phyloP scores from a whole-genome alignment of 2,329 filamentous ascomycete species.

The Chaetomiaceae sp. region DNA sequence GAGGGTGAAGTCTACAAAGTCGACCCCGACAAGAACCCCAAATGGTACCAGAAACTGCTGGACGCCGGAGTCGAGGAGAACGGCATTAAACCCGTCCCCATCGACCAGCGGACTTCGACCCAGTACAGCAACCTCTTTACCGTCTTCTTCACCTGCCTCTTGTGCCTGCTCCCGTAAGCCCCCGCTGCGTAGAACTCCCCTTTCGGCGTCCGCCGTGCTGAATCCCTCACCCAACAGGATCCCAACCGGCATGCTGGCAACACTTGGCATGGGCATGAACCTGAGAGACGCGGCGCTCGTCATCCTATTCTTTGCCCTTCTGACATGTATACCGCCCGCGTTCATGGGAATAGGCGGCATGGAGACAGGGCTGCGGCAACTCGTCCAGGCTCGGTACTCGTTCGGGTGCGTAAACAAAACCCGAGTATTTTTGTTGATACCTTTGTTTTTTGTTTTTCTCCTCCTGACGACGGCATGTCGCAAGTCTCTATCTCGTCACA shows the following conservation, averaged over 20 bases:
- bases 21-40: slow-evolving; percentile 30
- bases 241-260: slow-evolving; percentile 56
- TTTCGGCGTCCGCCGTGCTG: not conserved
- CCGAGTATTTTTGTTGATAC: too few relatives aligned
- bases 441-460: too few relatives aligned
- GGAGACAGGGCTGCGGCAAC: slow-evolving; percentile 54
- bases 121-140: slow-evolving; percentile 55
- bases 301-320: slow-evolving; percentile 55
- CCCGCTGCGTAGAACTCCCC: not conserved
- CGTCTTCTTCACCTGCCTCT: slow-evolving; percentile 55
- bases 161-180: slow-evolving; percentile 55
- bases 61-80: slow-evolving; percentile 48
- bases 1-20: slow-evolving; percentile 34
- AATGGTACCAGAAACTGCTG: slow-evolving; percentile 41
- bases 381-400: slow-evolving; percentile 57
- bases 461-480: not conserved
- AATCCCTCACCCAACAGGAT: slow-evolving; percentile 36
- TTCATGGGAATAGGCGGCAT: slow-evolving; percentile 53
- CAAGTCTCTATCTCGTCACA: slow-evolving; percentile 44
- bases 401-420: slow-evolving; percentile 42
- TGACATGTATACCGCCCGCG: slow-evolving; percentile 51
- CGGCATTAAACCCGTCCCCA: slow-evolving; percentile 53
- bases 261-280: slow-evolving; percentile 48
- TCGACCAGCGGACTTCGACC: slow-evolving; percentile 50
- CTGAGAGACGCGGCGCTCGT: slow-evolving; percentile 53